Percentiles rank a stretch among this genome's conserved stretches.
phyloP scores from a whole-genome alignment of 352 stramenopile species.

The Globisporangium barbulae region DNA sequence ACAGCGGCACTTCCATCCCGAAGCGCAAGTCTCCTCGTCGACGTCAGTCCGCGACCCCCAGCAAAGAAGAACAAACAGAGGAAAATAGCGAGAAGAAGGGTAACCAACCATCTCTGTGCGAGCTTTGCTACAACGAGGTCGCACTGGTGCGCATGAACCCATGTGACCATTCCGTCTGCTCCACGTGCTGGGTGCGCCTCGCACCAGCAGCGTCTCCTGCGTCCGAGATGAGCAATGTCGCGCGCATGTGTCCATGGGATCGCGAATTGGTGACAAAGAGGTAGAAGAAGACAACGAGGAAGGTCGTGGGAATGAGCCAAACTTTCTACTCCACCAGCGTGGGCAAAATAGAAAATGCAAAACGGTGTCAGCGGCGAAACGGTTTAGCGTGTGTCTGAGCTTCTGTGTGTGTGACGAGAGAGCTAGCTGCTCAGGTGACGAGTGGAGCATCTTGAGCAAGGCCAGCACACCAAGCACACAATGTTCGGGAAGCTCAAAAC shows the following conservation, averaged over 20 bases:
- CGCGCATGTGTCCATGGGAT: constrained; percentile 59
- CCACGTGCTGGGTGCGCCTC: constrained; percentile 28
- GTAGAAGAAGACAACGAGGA: not conserved
- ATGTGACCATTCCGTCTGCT: constrained; percentile 49
- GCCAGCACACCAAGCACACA: not conserved
- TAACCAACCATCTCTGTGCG: constrained; percentile 24
- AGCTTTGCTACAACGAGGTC: constrained; percentile 40
- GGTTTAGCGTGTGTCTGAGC: not conserved
- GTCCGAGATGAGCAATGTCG: not conserved
- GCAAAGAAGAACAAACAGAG: not conserved
- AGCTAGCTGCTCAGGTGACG: not conserved
- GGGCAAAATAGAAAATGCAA: constrained; percentile 13
- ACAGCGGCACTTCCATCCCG: not conserved
- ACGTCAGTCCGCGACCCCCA: constrained; percentile 1
- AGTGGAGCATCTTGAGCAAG: not conserved
- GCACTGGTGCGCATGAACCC: constrained; percentile 54
- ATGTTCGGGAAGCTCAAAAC: constrained; percentile 16
- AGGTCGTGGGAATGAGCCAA: not conserved
- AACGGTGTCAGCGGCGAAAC: not conserved
- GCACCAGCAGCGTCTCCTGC: not conserved
- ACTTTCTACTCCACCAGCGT: not conserved
- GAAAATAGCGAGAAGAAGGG: constrained; percentile 14
- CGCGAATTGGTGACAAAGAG: constrained; percentile 43
- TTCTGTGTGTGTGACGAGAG: not conserved
- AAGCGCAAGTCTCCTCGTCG: not conserved